Conservation (phyloP, 176 grass and related monocot genomes). For the Areca catechu region DNA sequence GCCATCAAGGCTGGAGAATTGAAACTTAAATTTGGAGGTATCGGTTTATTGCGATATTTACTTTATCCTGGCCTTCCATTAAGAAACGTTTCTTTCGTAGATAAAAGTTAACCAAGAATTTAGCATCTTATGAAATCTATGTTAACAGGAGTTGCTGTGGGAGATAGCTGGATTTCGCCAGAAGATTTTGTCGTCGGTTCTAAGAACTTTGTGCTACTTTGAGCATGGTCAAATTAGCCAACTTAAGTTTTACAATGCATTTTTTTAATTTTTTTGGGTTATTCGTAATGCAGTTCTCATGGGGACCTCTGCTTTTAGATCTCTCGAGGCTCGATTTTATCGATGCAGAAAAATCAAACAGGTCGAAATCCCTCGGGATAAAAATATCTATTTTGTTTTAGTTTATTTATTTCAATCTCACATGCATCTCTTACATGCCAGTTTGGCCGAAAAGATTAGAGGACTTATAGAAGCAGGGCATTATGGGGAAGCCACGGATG, state of each 20-base stretch:
- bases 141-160: slow-evolving; percentile 49
- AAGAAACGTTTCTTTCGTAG: too few relatives aligned
- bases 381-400: not conserved
- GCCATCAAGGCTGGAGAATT: slow-evolving; percentile 36
- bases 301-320: slow-evolving; percentile 69
- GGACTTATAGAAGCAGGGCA: slow-evolving; percentile 22
- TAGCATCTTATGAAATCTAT: not conserved
- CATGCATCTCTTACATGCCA: not conserved
- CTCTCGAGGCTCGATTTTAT: slow-evolving; percentile 56
- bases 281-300: slow-evolving; percentile 27
- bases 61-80: not conserved
- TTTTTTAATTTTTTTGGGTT: not conserved
- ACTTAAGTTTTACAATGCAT: not conserved
- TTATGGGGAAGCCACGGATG: slow-evolving; percentile 31
- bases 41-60: not conserved
- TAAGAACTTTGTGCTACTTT: not conserved
- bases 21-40: slow-evolving; percentile 47
- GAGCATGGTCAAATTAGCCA: too few relatives aligned
- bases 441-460: slow-evolving; percentile 38
- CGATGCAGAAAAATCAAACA: slow-evolving; percentile 30
- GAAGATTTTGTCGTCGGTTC: slow-evolving; percentile 54
- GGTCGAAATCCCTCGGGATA: slow-evolving; percentile 3
- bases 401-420: not conserved
- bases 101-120: too few relatives aligned
- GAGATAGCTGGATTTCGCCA: slow-evolving; percentile 91